phyloP scores from a whole-genome alignment of 2,329 filamentous ascomycete genomes.

The Colletotrichum sp. region DNA sequence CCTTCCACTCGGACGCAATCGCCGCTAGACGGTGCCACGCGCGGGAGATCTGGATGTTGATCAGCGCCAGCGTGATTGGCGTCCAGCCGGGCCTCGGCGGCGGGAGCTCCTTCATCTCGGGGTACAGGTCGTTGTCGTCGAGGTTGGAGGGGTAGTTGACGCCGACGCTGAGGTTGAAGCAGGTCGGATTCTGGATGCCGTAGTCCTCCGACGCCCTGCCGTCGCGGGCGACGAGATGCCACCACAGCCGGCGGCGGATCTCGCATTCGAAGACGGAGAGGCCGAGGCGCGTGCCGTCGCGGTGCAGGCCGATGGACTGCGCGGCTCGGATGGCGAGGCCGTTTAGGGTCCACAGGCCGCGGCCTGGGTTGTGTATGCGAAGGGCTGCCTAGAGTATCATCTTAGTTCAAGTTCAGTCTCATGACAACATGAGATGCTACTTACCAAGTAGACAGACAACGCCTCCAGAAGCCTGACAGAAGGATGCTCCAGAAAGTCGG shows the following conservation, averaged over 20 bases:
- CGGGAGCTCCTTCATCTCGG: conserved; percentile 52
- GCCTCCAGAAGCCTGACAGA: conserved; percentile 39
- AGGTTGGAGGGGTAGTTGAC: conserved; percentile 61
- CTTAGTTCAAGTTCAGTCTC: background rate
- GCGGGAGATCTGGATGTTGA: conserved; percentile 54
- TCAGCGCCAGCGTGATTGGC: conserved; percentile 60
- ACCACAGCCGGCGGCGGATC: conserved; percentile 60
- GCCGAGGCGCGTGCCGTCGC: conserved; percentile 41
- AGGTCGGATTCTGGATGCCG: conserved; percentile 37
- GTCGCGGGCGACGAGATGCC: conserved; percentile 59
- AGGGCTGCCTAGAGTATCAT: conserved; percentile 28
- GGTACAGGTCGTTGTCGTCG: conserved; percentile 56
- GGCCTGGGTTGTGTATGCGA: conserved; percentile 35
- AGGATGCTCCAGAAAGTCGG: conserved; percentile 44
- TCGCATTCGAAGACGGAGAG: conserved; percentile 52
- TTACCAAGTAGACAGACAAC: conserved; percentile 41
- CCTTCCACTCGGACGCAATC: conserved; percentile 21
- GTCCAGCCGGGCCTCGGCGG: conserved; percentile 57
- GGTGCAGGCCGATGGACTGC: conserved; percentile 56
- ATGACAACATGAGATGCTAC: background rate
- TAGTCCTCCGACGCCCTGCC: conserved; percentile 62
- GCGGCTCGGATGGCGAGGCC: conserved; percentile 51
- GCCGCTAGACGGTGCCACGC: conserved; percentile 27
- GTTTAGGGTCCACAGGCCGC: conserved; percentile 43
- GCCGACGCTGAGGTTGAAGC: conserved; percentile 40